Evolutionary conservation across 2,329 filamentous ascomycete genomes (phyloP).

Genomic region (Xylariales sp.): DNA sequence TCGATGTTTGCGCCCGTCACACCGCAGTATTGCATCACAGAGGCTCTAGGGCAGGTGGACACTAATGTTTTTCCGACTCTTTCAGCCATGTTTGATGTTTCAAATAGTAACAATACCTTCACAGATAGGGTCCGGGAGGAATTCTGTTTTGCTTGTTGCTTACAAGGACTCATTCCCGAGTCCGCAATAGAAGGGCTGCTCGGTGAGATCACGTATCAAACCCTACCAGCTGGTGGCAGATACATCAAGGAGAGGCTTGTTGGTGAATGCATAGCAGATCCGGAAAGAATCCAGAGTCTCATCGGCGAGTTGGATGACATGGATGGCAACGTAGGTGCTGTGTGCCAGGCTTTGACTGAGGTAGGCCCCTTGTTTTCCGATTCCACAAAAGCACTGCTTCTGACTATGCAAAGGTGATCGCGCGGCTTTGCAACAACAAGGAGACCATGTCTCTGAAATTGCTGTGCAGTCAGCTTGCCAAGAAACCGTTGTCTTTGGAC

Average conservation of each 20-base stretch:
- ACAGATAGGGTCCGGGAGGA: conserved; percentile 60
- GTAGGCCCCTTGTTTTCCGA: conserved; percentile 34
- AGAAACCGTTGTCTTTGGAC: conserved; percentile 67
- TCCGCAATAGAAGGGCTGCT: conserved; percentile 73
- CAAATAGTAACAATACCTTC: conserved; percentile 52
- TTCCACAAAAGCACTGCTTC: neutral
- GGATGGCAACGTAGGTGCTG: conserved; percentile 86
- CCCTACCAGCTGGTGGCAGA: conserved; percentile 66
- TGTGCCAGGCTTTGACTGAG: conserved; percentile 72
- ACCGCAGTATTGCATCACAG: conserved; percentile 61
- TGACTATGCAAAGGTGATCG: conserved; percentile 49
- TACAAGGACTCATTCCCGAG: conserved; percentile 79
- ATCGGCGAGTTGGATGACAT: conserved; percentile 81
- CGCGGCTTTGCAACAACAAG: conserved; percentile 64
- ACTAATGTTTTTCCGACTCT: conserved; percentile 67
- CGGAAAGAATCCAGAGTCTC: conserved; percentile 69
- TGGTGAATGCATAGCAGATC: conserved; percentile 70
- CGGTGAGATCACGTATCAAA: conserved; percentile 79
- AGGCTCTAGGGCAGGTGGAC: conserved; percentile 76
- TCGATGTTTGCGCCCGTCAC: conserved; percentile 73
- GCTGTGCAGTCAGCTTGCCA: conserved; percentile 67
- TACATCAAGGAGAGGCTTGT: conserved; percentile 76
- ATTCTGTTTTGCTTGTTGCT: conserved; percentile 84
- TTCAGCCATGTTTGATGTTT: conserved; percentile 55
- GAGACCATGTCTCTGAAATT: conserved; percentile 78